These are phyloP conservation scores for Carpinus viminea DNA, from an alignment of 306 rosid species.

Conservation along the genomic window DNA sequence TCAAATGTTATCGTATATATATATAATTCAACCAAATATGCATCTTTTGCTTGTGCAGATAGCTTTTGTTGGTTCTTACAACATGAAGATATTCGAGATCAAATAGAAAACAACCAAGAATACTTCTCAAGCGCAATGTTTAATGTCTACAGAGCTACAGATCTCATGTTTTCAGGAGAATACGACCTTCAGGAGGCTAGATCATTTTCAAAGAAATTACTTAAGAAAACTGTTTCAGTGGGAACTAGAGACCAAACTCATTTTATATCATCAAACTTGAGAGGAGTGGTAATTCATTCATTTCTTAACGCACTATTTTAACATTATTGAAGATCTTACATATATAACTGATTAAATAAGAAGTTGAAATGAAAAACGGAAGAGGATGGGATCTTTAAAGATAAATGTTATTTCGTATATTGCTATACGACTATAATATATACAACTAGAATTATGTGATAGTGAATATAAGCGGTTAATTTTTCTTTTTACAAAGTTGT, in stretches of 20 bases:
- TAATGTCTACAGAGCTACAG: constrained; percentile 39
- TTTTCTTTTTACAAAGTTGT: no score
- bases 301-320: not conserved
- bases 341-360: no score
- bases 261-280: not conserved
- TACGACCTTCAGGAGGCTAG: constrained; percentile 39
- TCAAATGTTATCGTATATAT: not conserved
- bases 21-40: not conserved
- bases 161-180: constrained; percentile 39
- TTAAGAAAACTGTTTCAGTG: constrained; percentile 19
- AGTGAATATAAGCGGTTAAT: no score
- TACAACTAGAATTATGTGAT: no score
- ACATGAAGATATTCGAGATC: constrained; percentile 18
- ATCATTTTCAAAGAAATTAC: constrained; percentile 35
- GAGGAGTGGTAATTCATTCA: not conserved
- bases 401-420: no score
- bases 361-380: no score
- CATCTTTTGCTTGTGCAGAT: constrained; percentile 15
- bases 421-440: no score
- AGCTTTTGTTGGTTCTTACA: constrained; percentile 38
- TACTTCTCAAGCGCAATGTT: constrained; percentile 32
- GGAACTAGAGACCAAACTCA: constrained; percentile 8
- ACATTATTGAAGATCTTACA: no score
- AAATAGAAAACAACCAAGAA: constrained; percentile 26
- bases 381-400: no score